Evolutionary conservation across 495 filamentous ascomycete genomes (phyloP).

Genomic region (Lasiosphaeris hirsuta): DNA sequence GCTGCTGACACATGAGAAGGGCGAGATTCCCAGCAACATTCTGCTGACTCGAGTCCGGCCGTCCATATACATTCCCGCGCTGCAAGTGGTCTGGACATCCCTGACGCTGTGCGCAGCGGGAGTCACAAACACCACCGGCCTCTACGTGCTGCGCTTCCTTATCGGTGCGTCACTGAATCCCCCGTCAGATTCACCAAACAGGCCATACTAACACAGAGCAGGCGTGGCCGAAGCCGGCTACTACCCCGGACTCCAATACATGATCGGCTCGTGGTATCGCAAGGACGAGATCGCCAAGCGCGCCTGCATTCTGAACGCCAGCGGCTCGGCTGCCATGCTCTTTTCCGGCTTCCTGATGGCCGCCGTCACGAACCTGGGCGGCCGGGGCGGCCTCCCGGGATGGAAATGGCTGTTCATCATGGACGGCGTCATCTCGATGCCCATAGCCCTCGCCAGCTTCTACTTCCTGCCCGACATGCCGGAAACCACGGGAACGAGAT

Average conservation of each 20-base stretch:
- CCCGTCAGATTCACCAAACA: too few relatives aligned
- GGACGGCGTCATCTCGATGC: constrained; percentile 44
- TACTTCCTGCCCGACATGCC: constrained; percentile 60
- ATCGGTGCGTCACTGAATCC: constrained; percentile 27
- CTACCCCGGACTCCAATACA: constrained; percentile 47
- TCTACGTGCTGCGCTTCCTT: constrained; percentile 58
- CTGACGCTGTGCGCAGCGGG: constrained; percentile 48
- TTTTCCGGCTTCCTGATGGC: constrained; percentile 60
- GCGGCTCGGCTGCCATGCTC: constrained; percentile 51
- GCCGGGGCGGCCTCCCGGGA: constrained; percentile 43
- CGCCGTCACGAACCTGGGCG: constrained; percentile 54
- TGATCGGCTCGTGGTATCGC: constrained; percentile 54
- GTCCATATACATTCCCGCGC: constrained; percentile 56
- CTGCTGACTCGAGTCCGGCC: constrained; percentile 48
- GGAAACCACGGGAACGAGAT: constrained; percentile 55
- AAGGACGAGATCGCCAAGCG: constrained; percentile 57
- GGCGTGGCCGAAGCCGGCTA: constrained; percentile 44
- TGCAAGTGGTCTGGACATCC: constrained; percentile 44
- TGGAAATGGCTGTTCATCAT: constrained; percentile 53
- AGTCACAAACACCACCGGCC: constrained; percentile 45
- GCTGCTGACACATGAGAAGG: too few relatives aligned
- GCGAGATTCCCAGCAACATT: constrained; percentile 25
- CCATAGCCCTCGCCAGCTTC: constrained; percentile 53
- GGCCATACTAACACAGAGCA: too few relatives aligned
- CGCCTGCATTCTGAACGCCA: constrained; percentile 61